Base-by-base conservation (phyloP, 192 early-diverging fungal species). In the Phycomyces nitens region DNA sequence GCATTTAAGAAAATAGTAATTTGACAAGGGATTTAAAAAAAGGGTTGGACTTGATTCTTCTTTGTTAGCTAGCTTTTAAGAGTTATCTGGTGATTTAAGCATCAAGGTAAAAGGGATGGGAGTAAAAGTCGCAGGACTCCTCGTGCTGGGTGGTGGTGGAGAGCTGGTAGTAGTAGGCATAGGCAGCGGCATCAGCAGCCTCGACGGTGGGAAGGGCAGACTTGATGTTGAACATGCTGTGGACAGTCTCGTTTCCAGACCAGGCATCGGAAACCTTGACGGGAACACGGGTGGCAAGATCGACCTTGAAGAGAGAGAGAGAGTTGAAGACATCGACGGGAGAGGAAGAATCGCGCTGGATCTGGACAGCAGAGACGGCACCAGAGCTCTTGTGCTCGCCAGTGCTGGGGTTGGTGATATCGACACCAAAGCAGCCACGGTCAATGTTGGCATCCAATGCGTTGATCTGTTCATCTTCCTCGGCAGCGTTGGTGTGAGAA, bases 61-160 rank as follows among this genome's bases (percentile, higher is more conserved):
- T 34, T 34, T 34, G 29, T 34, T 34, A n/a, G n/a, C n/a, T 34
- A 34, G 29, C 7, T 34, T 34, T 34, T 5, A 34, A 34, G 29
- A 34, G 29, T 34, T 34, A 7, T 34, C 7, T 47, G 2, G 12
- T 14, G 18, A 11, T 53, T 66, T 73, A 73, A 42, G 38, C 49
- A n/a, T 66, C 54, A 27, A 73, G 56, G 44, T 73, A 73, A 59
- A 73, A 73, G 58, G 71, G 65, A 41, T 73, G 71, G 22, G 65
- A 66, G 55, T 64, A 67, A 56, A 68, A 73, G 34, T 61, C 61
- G 58, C 71, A 73, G n/a, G 55, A 53, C 50, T 73, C 71, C 21
- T 59, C 61, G 40, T 73, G 64, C 26, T 59, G 42, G 53, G 71
- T 73, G 26, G 29, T 26, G 41, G 59, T 56, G 53, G 61, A 54